phyloP scores from a whole-genome alignment of 2,329 filamentous ascomycete genomes.

The Botrytis pseudocinerea region DNA sequence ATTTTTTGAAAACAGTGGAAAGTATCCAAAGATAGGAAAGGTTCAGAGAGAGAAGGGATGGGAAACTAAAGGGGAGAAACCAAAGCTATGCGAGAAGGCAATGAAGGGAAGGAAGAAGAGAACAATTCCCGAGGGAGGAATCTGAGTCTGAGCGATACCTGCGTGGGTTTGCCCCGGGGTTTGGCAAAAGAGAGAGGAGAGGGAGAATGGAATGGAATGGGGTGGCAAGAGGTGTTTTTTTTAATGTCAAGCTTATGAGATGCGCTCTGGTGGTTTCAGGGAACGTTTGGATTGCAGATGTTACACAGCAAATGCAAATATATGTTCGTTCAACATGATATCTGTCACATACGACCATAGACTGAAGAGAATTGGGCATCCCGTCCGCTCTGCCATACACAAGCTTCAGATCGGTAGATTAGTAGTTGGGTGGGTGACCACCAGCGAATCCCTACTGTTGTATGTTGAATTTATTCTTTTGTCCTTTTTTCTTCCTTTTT shows the following conservation, averaged over 20 bases:
- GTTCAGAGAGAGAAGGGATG: slow-evolving; percentile 63
- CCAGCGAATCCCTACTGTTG: slow-evolving; percentile 2
- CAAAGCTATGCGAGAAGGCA: slow-evolving; percentile 66
- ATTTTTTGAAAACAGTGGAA: slow-evolving; percentile 77
- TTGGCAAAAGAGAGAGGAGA: not conserved
- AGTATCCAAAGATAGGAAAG: slow-evolving; percentile 79
- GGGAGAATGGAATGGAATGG: not conserved
- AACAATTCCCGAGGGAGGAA: slow-evolving; percentile 41
- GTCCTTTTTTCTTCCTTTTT: too few species aligned
- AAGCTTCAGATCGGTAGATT: slow-evolving; percentile 2
- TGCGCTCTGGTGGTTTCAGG: not conserved
- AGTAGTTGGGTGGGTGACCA: slow-evolving; percentile 2
- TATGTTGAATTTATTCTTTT: not conserved
- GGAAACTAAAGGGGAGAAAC: slow-evolving; percentile 55
- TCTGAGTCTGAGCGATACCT: not conserved
- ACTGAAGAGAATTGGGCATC: not conserved
- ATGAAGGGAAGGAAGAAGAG: slow-evolving; percentile 57
- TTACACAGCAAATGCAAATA: not conserved
- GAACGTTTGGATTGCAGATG: not conserved
- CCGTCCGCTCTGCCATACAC: not conserved
- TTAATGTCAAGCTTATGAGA: not conserved
- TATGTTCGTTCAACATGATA: accelerated
- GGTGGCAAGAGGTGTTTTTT: not conserved
- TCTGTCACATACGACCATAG: not conserved
- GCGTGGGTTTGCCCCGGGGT: not conserved